Percentiles rank a stretch among this genome's conserved stretches.
phyloP scores from a whole-genome alignment of 257 asterid genomes.

The Nicotiana noctiflora region DNA sequence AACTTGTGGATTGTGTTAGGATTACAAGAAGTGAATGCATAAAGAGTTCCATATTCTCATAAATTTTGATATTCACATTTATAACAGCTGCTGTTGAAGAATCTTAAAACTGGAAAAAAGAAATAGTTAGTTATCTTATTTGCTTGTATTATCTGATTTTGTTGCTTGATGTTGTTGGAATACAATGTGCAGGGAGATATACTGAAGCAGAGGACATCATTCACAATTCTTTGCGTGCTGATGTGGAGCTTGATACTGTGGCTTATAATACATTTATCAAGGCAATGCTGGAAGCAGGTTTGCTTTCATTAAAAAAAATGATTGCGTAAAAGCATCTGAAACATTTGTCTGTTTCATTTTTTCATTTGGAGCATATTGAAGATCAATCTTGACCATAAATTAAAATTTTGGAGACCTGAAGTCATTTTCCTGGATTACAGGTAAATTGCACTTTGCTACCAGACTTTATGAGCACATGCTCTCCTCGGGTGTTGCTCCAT shows the following conservation, averaged over 20 bases:
- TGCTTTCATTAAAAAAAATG: slow-evolving; percentile 3
- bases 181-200: slow-evolving; percentile 51
- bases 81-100: neutral
- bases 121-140: neutral
- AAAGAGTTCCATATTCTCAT: neutral
- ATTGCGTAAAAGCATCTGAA: slow-evolving; percentile 4
- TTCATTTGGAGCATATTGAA: slow-evolving; percentile 11
- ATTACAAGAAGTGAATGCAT: neutral
- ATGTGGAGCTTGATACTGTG: slow-evolving; percentile 81
- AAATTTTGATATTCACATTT: neutral
- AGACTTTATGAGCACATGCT: slow-evolving; percentile 73
- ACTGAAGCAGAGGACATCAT: slow-evolving; percentile 52
- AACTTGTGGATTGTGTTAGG: neutral
- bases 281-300: slow-evolving; percentile 88
- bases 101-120: neutral
- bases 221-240: slow-evolving; percentile 39
- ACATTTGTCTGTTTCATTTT: neutral
- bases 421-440: slow-evolving; percentile 27
- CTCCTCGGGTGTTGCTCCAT: slow-evolving; percentile 48
- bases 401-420: neutral
- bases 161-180: slow-evolving; percentile 9
- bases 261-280: slow-evolving; percentile 90
- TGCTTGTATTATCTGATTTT: slow-evolving; percentile 4
- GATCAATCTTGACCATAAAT: slow-evolving; percentile 8
- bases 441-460: slow-evolving; percentile 65